phyloP scores from a whole-genome alignment of 805 yeast species.

The Zygotorulaspora sp. region DNA sequence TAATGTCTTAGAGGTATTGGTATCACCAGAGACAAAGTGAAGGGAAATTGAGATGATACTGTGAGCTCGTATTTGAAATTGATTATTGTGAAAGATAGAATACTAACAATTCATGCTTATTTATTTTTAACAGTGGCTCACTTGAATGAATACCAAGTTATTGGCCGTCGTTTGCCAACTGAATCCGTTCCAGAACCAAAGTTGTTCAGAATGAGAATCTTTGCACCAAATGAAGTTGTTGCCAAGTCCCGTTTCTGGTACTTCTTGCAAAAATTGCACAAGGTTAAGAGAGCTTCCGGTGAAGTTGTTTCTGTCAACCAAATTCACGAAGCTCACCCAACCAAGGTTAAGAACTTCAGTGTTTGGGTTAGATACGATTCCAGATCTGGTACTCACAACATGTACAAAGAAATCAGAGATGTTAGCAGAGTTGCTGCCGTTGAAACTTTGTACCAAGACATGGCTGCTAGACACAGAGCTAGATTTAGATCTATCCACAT shows the following conservation, averaged over 20 bases:
- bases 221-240: constrained; percentile 97
- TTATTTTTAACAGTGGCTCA: constrained; percentile 65
- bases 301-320: constrained; percentile 92
- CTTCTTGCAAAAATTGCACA: constrained; percentile 98
- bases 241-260: constrained; percentile 99
- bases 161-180: constrained; percentile 99
- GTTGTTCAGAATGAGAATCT: constrained; percentile 99
- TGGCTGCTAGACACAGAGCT: constrained; percentile 99
- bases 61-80: too few species aligned
- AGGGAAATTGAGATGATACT: too few species aligned
- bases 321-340: constrained; percentile 93
- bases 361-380: constrained; percentile 99
- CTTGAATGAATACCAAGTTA: constrained; percentile 98
- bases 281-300: constrained; percentile 99
- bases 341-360: constrained; percentile 99
- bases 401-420: constrained; percentile 99
- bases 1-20: too few species aligned
- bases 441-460: constrained; percentile 97
- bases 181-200: constrained; percentile 99
- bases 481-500: constrained; percentile 99
- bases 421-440: constrained; percentile 99
- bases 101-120: constrained; percentile 6
- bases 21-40: too few species aligned
- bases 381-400: constrained; percentile 99
- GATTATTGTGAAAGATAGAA: too few species aligned